Evolutionary conservation across 2,329 filamentous ascomycete species (phyloP).

Genomic region (Acrocalymma vagum): DNA sequence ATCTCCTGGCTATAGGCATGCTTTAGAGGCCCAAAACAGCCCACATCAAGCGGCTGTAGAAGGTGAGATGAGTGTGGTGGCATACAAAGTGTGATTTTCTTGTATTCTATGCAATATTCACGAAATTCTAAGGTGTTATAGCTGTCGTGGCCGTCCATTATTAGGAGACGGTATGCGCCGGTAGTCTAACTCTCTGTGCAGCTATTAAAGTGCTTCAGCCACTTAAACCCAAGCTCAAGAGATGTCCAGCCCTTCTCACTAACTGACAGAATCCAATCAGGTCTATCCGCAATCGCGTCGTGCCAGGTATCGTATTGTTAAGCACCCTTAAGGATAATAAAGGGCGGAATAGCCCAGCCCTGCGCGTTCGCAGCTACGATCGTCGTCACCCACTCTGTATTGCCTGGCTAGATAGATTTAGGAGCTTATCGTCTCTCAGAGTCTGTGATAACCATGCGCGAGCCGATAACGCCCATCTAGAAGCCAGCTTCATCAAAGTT

Average conservation of each 20-base stretch:
- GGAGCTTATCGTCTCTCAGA: slow-evolving; percentile 6
- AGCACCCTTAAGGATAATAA: slow-evolving; percentile 4
- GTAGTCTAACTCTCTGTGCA: slow-evolving; percentile 2
- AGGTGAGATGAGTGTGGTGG: slow-evolving; percentile 22
- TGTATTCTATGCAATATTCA: too few species aligned
- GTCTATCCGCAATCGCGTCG: slow-evolving; percentile 9
- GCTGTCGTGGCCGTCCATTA: too few species aligned
- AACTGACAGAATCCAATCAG: slow-evolving; percentile 34
- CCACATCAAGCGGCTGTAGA: slow-evolving; percentile 16
- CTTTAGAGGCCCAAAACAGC: slow-evolving; percentile 40
- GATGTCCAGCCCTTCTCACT: slow-evolving; percentile 43
- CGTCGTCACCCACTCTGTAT: slow-evolving; percentile 5
- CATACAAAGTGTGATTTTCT: slow-evolving; percentile 50
- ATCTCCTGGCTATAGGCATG: slow-evolving; percentile 38
- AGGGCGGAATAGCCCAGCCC: slow-evolving; percentile 3
- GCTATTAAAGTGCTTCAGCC: slow-evolving; percentile 8
- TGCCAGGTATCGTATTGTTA: slow-evolving; percentile 12
- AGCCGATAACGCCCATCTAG: slow-evolving; percentile 9
- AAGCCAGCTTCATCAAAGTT: slow-evolving; percentile 19
- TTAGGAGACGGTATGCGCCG: too few species aligned
- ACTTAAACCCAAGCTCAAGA: slow-evolving; percentile 39
- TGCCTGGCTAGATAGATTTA: slow-evolving; percentile 11
- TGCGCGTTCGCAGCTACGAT: slow-evolving; percentile 4
- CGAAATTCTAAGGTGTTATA: too few species aligned
- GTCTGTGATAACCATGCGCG: slow-evolving; percentile 8